These are phyloP conservation scores for Toxicodendron radicans DNA, from an alignment of 345 rosid genomes.

Conservation along the genomic window DNA sequence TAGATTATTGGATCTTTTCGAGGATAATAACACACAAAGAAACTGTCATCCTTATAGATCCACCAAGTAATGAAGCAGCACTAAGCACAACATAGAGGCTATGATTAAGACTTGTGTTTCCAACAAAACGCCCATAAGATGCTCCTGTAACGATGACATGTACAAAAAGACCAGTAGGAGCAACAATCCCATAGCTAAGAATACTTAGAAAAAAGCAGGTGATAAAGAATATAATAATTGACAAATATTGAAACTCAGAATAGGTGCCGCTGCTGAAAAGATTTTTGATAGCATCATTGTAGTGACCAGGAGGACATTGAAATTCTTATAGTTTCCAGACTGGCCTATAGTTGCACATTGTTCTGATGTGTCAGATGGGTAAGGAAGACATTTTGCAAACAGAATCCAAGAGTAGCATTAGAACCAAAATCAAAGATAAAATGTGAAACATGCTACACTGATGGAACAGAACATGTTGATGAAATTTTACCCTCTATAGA, in stretches of 20 bases:
- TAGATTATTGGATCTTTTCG: slow-evolving; percentile 85
- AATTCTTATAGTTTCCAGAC: slow-evolving; percentile 93
- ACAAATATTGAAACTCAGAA: slow-evolving; percentile 63
- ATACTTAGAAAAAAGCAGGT: slow-evolving; percentile 79
- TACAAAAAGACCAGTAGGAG: slow-evolving; percentile 84
- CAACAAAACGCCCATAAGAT: slow-evolving; percentile 79
- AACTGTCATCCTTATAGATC: slow-evolving; percentile 95
- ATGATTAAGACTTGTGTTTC: slow-evolving; percentile 66
- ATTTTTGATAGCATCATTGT: slow-evolving; percentile 86
- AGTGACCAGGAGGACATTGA: slow-evolving; percentile 75
- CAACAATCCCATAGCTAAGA: slow-evolving; percentile 82
- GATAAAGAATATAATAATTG: slow-evolving; percentile 66
- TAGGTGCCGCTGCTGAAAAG: slow-evolving; percentile 90
- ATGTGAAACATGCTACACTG: too few relatives aligned
- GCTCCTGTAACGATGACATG: slow-evolving; percentile 93
- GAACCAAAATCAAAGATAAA: too few relatives aligned
- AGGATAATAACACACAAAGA: slow-evolving; percentile 83
- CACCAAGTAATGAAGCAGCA: slow-evolving; percentile 90
- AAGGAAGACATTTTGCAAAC: slow-evolving; percentile 76
- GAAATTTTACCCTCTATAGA: too few relatives aligned
- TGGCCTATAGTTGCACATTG: slow-evolving; percentile 91
- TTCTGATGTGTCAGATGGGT: slow-evolving; percentile 68
- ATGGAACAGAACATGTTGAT: too few relatives aligned
- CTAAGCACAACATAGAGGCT: slow-evolving; percentile 92
- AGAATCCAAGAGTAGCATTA: too few relatives aligned